Percentiles rank a stretch among this genome's conserved stretches.
phyloP scores from a whole-genome alignment of 169 alveolate species.

The Theileria annulata region DNA sequence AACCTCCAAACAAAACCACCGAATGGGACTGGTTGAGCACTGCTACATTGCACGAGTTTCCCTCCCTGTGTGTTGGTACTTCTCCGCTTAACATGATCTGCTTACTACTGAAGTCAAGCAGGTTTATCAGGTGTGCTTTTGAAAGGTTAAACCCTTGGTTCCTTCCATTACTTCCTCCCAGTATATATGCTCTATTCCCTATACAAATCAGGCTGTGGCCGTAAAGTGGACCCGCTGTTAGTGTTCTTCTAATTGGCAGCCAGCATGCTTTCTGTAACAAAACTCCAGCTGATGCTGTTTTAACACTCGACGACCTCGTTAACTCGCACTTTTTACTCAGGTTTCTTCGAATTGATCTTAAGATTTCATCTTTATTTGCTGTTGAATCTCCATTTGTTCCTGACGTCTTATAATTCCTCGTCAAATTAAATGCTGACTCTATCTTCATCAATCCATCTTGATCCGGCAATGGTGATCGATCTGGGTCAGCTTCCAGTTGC shows the following conservation, averaged over 20 bases:
- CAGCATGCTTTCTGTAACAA: conserved; percentile 73
- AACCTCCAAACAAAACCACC: conserved; percentile 84
- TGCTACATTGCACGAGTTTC: conserved; percentile 81
- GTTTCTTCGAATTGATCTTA: conserved; percentile 57
- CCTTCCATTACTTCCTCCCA: conserved; percentile 83
- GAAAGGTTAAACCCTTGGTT: conserved; percentile 75
- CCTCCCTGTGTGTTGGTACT: conserved; percentile 81
- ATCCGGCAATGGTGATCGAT: conserved; percentile 80
- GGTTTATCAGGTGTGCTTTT: conserved; percentile 78
- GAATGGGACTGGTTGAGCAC: conserved; percentile 72
- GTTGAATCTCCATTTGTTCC: conserved; percentile 2
- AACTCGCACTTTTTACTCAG: conserved; percentile 35
- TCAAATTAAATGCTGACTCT: conserved; percentile 82
- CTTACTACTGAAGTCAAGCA: conserved; percentile 79
- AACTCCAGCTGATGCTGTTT: conserved; percentile 68
- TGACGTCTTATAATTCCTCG: conserved; percentile 66
- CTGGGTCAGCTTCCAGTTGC: conserved; percentile 82
- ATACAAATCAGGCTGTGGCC: conserved; percentile 83
- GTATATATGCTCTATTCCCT: conserved; percentile 82
- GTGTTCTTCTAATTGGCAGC: conserved; percentile 76
- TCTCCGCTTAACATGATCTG: conserved; percentile 79
- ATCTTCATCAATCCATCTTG: conserved; percentile 83
- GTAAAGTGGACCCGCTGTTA: conserved; percentile 73
- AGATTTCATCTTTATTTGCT: conserved; percentile 58
- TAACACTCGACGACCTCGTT: conserved; percentile 21